These are phyloP conservation scores for Talaromyces albobiverticillius DNA, from an alignment of 2,329 filamentous ascomycete genomes.

Conservation along the genomic window DNA sequence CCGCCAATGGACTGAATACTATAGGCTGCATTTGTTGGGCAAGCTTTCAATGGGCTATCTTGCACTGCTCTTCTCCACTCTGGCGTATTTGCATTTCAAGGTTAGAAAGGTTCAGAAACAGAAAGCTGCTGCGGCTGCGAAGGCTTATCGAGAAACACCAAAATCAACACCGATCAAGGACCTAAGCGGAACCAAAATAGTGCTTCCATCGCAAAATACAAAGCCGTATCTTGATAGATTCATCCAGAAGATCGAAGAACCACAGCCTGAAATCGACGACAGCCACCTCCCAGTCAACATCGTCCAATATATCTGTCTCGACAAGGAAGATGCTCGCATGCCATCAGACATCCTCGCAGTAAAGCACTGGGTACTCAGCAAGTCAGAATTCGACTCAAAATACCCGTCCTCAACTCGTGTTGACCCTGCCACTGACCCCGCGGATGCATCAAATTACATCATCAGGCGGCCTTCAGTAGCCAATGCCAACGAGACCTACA, in stretches of 20 bases:
- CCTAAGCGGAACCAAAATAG: not conserved
- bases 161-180: not conserved
- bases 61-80: no score
- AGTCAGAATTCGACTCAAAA: constrained; percentile 1
- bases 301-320: not conserved
- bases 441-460: not conserved
- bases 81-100: no score
- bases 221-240: not conserved
- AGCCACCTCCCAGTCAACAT: not conserved
- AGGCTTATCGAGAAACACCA: no score
- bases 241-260: not conserved
- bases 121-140: no score
- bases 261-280: not conserved
- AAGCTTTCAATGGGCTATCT: no score
- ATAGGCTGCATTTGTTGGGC: no score
- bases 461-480: not conserved
- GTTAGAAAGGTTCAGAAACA: no score
- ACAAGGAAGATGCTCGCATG: not conserved
- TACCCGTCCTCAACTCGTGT: not conserved
- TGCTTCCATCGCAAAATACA: not conserved
- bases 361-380: not conserved
- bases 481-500: no score
- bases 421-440: no score
- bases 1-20: no score
- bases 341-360: not conserved